Evolutionary conservation across 345 rosid species (phyloP).

Genomic region (Sonneratia caseolaris): DNA sequence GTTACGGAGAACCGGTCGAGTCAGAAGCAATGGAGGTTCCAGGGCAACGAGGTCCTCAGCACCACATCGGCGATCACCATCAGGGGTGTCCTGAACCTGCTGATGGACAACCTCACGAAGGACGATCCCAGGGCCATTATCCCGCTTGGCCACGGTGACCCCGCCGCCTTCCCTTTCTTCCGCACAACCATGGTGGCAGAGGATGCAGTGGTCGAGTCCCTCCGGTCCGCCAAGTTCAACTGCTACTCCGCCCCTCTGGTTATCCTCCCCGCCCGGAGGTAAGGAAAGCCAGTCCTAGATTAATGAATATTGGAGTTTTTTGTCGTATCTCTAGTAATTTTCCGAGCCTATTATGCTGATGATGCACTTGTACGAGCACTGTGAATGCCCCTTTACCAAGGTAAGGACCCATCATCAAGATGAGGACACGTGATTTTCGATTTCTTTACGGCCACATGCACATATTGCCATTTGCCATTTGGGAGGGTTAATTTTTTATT

Average conservation of each 20-base stretch:
- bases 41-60: constrained; percentile 12
- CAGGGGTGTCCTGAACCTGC: constrained; percentile 19
- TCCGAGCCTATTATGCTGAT: no score
- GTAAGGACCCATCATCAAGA: no score
- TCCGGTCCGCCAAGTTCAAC: constrained; percentile 32
- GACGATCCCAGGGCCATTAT: constrained; percentile 20
- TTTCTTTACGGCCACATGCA: no score
- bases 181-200: constrained; percentile 22
- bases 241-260: constrained; percentile 29
- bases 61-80: constrained; percentile 4
- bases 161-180: constrained; percentile 32
- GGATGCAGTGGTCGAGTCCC: constrained; percentile 27
- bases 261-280: constrained; percentile 54
- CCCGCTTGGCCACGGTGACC: constrained; percentile 42
- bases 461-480: no score
- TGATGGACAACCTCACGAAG: constrained; percentile 19
- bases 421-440: no score
- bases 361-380: no score
- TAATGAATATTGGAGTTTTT: no score
- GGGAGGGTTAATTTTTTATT: no score
- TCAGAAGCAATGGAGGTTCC: constrained; percentile 10
- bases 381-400: no score
- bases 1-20: background rate
- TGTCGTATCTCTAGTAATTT: no score
- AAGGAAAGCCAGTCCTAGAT: background rate